Evolutionary conservation across 306 rosid genomes (phyloP).

Genomic region (Styphnolobium japonicum): DNA sequence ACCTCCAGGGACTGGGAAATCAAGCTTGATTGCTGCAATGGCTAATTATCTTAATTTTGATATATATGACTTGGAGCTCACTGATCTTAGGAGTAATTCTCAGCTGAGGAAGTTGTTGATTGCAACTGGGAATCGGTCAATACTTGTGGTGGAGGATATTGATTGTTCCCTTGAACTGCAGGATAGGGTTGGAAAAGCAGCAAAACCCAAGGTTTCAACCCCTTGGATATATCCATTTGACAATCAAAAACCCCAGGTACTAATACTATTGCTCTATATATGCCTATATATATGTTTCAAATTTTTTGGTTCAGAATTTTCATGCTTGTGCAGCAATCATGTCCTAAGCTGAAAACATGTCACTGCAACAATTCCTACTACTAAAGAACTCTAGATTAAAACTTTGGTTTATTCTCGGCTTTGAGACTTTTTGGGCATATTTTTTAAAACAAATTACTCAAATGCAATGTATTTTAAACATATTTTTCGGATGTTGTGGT

Average conservation of each 20-base stretch:
- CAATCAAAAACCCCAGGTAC: neutral
- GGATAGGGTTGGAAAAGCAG: neutral
- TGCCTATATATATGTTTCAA: too few species aligned
- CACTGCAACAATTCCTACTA: too few species aligned
- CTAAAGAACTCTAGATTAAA: too few species aligned
- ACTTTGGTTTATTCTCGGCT: too few species aligned
- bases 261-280: too few species aligned
- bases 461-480: too few species aligned
- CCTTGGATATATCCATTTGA: neutral
- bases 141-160: slow-evolving; percentile 35
- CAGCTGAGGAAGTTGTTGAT: slow-evolving; percentile 24
- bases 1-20: slow-evolving; percentile 41
- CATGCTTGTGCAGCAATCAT: too few species aligned
- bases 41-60: slow-evolving; percentile 35
- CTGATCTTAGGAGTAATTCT: slow-evolving; percentile 23
- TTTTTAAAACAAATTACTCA: too few species aligned
- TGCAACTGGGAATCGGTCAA: slow-evolving; percentile 21
- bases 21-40: slow-evolving; percentile 40
- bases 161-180: slow-evolving; percentile 28
- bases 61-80: slow-evolving; percentile 37
- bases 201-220: neutral
- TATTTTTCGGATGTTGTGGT: too few species aligned
- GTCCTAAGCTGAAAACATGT: too few species aligned
- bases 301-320: too few species aligned
- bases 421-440: too few species aligned